phyloP scores from a whole-genome alignment of 2,329 filamentous ascomycete genomes.

The Fusarium anguioides region DNA sequence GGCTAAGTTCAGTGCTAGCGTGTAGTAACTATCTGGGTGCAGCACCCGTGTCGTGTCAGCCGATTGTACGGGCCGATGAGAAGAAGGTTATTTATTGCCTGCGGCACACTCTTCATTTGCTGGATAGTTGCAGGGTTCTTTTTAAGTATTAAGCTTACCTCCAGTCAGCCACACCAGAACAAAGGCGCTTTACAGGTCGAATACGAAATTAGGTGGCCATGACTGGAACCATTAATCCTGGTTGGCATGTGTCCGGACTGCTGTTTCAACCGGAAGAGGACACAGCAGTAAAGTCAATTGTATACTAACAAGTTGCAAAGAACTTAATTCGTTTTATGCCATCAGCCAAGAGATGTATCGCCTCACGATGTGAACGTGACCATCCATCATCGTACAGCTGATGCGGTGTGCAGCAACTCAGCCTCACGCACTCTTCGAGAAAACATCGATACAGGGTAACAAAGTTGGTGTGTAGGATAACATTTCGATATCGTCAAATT shows the following conservation, averaged over 20 bases:
- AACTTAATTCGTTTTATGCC: neutral
- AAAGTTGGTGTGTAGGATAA: neutral
- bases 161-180: constrained; percentile 3
- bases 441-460: constrained; percentile 1
- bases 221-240: too few relatives aligned
- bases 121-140: constrained; percentile 8
- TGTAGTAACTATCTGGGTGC: neutral
- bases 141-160: constrained; percentile 26
- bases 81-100: constrained; percentile 17
- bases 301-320: neutral
- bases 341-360: neutral
- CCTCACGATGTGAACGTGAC: neutral
- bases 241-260: neutral
- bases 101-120: constrained; percentile 7
- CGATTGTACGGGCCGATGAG: constrained; percentile 14
- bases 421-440: neutral
- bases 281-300: neutral
- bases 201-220: neutral
- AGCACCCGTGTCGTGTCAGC: neutral
- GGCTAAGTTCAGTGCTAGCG: neutral
- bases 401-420: constrained; percentile 1
- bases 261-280: neutral
- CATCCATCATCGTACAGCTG: neutral
- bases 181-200: neutral
- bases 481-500: neutral